A percentile compares a stretch with the other conserved stretches of the same genome.
These are phyloP conservation scores for Fragilaria crotonensis DNA, from an alignment of 108 stramenopile species.

Conservation along the genomic window DNA sequence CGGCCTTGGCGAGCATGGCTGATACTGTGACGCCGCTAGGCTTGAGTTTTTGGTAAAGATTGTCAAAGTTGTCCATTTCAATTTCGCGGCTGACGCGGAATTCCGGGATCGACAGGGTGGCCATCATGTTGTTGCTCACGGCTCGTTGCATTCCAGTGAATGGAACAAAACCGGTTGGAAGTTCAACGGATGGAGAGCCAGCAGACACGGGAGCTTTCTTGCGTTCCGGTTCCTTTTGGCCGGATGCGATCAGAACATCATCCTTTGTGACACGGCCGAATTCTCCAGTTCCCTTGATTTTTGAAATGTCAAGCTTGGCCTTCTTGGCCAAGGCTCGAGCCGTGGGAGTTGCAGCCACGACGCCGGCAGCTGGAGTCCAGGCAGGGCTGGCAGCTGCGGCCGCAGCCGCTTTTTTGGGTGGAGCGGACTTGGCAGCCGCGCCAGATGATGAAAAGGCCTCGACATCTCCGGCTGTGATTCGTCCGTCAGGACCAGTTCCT, in stretches of 20 bases:
- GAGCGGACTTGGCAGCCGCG: constrained; percentile 54
- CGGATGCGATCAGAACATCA: constrained; percentile 86
- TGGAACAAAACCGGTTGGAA: constrained; percentile 85
- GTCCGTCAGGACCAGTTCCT: constrained; percentile 89
- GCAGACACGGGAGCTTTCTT: constrained; percentile 40
- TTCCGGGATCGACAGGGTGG: constrained; percentile 81
- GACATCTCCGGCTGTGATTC: constrained; percentile 72
- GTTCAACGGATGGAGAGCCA: constrained; percentile 41
- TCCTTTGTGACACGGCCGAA: constrained; percentile 92
- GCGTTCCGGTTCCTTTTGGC: constrained; percentile 79
- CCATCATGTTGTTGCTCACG: constrained; percentile 96
- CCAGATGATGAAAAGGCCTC: constrained; percentile 21
- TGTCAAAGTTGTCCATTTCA: constrained; percentile 89
- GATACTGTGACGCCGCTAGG: constrained; percentile 90
- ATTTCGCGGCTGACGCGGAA: constrained; percentile 93
- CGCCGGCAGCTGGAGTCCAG: constrained; percentile 83
- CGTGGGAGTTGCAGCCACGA: constrained; percentile 73
- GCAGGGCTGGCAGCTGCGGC: constrained; percentile 61
- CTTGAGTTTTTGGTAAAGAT: constrained; percentile 87
- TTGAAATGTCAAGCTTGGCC: constrained; percentile 78
- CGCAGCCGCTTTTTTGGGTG: constrained; percentile 42
- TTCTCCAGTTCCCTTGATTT: constrained; percentile 83
- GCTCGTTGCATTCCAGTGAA: constrained; percentile 98
- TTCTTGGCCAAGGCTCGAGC: constrained; percentile 74
- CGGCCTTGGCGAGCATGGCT: constrained; percentile 93